A percentile compares a stretch with the other conserved stretches of the same genome.
Evolutionary conservation across 2,329 filamentous ascomycete species (phyloP).

Genomic region (Tolypocladium guangdongense): DNA sequence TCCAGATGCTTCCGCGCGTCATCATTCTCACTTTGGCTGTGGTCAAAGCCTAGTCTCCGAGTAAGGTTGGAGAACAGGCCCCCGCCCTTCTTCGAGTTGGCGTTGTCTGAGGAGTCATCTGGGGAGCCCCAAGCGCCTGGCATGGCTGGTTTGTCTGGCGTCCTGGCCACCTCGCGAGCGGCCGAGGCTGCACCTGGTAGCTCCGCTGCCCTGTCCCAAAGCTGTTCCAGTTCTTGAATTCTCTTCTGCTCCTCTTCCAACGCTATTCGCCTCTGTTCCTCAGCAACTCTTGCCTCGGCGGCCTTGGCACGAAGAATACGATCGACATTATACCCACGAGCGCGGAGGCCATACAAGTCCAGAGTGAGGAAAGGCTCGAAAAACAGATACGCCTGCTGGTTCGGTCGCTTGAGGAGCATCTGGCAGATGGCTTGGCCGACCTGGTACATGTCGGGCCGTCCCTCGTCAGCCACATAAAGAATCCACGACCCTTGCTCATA

Average conservation of each 20-base stretch:
- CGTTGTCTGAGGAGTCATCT: constrained; percentile 29
- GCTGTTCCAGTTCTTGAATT: constrained; percentile 44
- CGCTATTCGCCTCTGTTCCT: constrained; percentile 67
- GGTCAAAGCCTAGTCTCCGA: constrained; percentile 57
- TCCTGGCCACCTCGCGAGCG: constrained; percentile 26
- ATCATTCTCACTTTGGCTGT: constrained; percentile 28
- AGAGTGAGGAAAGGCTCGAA: constrained; percentile 85
- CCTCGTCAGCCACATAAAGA: constrained; percentile 63
- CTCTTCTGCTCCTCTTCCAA: constrained; percentile 61
- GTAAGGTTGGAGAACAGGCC: constrained; percentile 60
- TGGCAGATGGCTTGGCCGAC: constrained; percentile 80
- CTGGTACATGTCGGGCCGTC: constrained; percentile 75
- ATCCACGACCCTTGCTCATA: constrained; percentile 44
- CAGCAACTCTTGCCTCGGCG: constrained; percentile 76
- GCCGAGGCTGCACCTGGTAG: constrained; percentile 18
- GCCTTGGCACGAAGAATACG: constrained; percentile 83
- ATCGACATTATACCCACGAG: constrained; percentile 92
- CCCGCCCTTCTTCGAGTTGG: constrained; percentile 31
- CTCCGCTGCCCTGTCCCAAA: constrained; percentile 29
- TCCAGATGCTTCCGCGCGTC: constrained; percentile 29
- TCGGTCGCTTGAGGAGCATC: constrained; percentile 69
- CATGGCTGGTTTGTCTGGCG: constrained; percentile 42
- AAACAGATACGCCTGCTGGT: constrained; percentile 79
- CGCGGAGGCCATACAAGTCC: constrained; percentile 68
- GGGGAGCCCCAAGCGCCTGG: constrained; percentile 68